Evolutionary conservation across 1,284 basidiomycete species (phyloP).

Genomic region (Ceratobasidium papillatum): DNA sequence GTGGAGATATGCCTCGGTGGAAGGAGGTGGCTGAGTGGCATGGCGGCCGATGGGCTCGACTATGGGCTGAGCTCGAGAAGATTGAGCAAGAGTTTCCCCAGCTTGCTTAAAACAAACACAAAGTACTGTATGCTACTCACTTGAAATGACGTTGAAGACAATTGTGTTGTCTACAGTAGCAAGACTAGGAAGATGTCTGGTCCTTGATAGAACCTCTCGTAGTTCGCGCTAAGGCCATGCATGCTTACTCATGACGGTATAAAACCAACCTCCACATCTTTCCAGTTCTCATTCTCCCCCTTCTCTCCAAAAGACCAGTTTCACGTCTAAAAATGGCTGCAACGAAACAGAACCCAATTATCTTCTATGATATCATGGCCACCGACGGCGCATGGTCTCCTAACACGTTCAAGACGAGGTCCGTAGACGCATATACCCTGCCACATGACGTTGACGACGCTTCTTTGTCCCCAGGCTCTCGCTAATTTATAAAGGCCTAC

Average conservation of each 20-base stretch:
- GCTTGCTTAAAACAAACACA: neutral
- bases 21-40: conserved; percentile 14
- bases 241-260: neutral
- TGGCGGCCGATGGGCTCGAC: neutral
- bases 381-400: conserved; percentile 22
- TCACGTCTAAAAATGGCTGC: conserved; percentile 2
- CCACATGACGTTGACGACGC: neutral
- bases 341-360: conserved; percentile 19
- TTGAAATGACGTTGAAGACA: neutral
- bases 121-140: neutral
- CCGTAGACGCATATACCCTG: conserved; percentile 2
- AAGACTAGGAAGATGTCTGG: neutral
- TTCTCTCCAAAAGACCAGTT: neutral
- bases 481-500: conserved; percentile 47
- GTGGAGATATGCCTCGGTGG: conserved; percentile 1
- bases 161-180: neutral
- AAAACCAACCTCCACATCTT: neutral
- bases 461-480: conserved; percentile 28
- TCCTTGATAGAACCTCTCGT: neutral
- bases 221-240: neutral
- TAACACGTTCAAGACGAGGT: conserved; percentile 33
- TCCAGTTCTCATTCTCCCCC: neutral
- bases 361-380: conserved; percentile 25
- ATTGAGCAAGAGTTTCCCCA: neutral
- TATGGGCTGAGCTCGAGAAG: conserved; percentile 1